Percentiles rank a stretch among this genome's conserved stretches.
These are phyloP conservation scores for Solanum ossicruentum DNA, from an alignment of 257 asterid genomes.

Conservation along the genomic window DNA sequence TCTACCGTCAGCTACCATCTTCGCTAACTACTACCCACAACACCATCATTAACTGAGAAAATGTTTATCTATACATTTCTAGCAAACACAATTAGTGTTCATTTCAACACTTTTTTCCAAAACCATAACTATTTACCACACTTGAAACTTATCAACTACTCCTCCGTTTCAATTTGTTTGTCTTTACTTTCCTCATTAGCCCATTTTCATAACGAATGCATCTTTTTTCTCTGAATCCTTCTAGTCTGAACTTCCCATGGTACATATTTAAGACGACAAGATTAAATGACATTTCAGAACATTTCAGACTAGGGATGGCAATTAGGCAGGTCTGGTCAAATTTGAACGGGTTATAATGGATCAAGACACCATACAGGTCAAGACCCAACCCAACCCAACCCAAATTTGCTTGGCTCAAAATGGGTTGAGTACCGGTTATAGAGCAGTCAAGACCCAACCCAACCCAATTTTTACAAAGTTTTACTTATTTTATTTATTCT, in stretches of 20 bases:
- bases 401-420: too few species aligned
- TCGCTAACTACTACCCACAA: not conserved
- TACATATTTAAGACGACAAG: not conserved
- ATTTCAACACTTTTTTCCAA: not conserved
- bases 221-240: not conserved
- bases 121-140: not conserved
- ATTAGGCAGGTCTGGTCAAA: too few species aligned
- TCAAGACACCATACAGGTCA: too few species aligned
- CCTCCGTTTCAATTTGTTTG: not conserved
- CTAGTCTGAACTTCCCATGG: not conserved
- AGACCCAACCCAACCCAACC: too few species aligned
- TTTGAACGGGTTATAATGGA: too few species aligned
- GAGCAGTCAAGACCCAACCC: too few species aligned
- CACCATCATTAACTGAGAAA: not conserved
- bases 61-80: not conserved
- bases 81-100: not conserved
- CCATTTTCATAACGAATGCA: not conserved
- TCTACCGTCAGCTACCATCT: not conserved
- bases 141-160: not conserved
- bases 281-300: not conserved
- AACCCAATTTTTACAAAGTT: too few species aligned
- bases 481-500: too few species aligned
- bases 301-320: too few species aligned
- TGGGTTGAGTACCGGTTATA: too few species aligned
- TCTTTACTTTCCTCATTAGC: not conserved